Evolutionary conservation across 306 rosid species (phyloP).

Genomic region (Dalbergia oliveri): DNA sequence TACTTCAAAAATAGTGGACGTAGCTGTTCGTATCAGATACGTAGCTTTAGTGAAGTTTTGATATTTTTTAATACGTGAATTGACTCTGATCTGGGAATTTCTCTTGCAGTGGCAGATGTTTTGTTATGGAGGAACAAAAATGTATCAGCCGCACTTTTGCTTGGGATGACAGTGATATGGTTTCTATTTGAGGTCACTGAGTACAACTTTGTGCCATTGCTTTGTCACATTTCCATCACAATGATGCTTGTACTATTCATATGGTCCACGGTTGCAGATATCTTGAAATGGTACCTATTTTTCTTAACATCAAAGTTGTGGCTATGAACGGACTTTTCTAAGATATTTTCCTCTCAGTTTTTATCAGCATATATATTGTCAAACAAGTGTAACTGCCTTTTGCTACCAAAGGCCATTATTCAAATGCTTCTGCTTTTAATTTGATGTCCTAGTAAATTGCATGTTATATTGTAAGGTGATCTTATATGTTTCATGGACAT

Average conservation of each 20-base stretch:
- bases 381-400: background rate
- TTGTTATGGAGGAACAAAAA: conserved; percentile 70
- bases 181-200: conserved; percentile 77
- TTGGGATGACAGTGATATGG: conserved; percentile 76
- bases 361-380: background rate
- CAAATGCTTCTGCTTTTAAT: background rate
- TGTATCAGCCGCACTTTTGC: conserved; percentile 62
- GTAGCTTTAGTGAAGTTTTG: background rate
- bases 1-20: too few relatives aligned
- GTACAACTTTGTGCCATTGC: conserved; percentile 72
- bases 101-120: conserved; percentile 74
- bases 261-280: conserved; percentile 63
- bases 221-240: conserved; percentile 78
- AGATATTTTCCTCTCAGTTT: conserved; percentile 9
- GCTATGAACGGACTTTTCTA: background rate
- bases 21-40: background rate
- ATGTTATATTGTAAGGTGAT: background rate
- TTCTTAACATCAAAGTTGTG: background rate
- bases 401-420: background rate
- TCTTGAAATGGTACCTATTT: conserved; percentile 63
- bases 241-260: conserved; percentile 70
- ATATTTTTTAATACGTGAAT: conserved; percentile 15
- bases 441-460: background rate
- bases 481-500: background rate
- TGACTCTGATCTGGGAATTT: conserved; percentile 16